Conservation (phyloP, 495 filamentous ascomycete genomes). For the Trypethelium eluteriae region DNA sequence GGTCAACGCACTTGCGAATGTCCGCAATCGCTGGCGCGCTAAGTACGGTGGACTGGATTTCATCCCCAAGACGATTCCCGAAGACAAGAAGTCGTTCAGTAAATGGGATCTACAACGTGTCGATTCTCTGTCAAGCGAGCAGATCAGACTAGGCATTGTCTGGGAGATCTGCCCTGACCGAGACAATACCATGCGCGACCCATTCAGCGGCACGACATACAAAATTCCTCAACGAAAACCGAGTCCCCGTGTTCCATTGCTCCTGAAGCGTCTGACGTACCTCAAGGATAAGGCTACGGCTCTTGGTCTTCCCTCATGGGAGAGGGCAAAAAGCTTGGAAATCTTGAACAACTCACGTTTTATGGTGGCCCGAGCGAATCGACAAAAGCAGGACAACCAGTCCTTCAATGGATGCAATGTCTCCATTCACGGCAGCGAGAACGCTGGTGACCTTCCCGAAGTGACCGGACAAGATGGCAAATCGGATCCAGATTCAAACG, state of each 20-base stretch:
- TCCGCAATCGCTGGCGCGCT: conserved; percentile 4
- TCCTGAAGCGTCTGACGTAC: neutral
- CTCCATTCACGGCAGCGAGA: no score
- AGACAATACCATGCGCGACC: neutral
- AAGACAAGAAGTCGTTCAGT: conserved; percentile 2
- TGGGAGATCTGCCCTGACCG: neutral
- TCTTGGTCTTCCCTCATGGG: neutral
- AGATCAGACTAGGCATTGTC: neutral
- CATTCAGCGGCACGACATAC: neutral
- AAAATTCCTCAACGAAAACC: neutral
- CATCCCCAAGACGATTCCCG: neutral
- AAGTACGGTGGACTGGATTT: conserved; percentile 8
- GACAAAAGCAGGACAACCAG: neutral
- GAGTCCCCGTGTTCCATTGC: neutral
- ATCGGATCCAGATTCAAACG: no score
- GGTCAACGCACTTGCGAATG: conserved; percentile 3
- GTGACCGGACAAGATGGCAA: no score
- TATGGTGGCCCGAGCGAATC: neutral
- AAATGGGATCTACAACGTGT: neutral
- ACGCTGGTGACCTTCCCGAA: no score
- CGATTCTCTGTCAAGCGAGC: neutral
- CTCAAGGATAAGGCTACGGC: neutral
- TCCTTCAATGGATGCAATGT: neutral
- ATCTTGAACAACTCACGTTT: conserved; percentile 6
- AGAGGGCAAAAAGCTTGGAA: neutral